Evolutionary conservation across 2,329 filamentous ascomycete species (phyloP), one percentile per base, ranked within the genome.

Genomic region (Beauveria sp.): DNA sequence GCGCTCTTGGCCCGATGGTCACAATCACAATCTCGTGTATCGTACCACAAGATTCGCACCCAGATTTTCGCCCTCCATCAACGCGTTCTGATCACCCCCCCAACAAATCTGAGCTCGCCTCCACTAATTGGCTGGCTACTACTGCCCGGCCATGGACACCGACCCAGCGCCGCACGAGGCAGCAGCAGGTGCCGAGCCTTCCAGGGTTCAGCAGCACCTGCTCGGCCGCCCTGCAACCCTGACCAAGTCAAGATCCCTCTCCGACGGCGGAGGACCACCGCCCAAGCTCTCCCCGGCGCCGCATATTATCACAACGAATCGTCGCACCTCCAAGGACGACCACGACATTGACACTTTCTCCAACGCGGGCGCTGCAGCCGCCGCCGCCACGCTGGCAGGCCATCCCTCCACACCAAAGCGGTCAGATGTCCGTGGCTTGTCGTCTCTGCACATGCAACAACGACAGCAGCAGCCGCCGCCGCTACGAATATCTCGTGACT

Each of bases 401-500:
- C 67, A 70, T 41, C 87, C 88, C n/a, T 82, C 82, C 53, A 96
- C 91, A 8, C 90, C 91, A n/a, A 82, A 85, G 62, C 83, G 89
- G 64, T 80, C 86, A 55, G 83, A 84, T 48, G 82, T 88, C 64
- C 78, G 85, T 61, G 86, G 85, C 44, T 79, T 94, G 70, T 75
- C 70, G 70, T 75, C 70, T 68, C 67, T 71, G 59, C 71, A 73
- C 47, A 68, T 74, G 65, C 71, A 71, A 22, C 55, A 59, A 34
- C 55, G 41, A 16, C 53, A 28, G 22, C 34, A 48, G n/a, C 54
- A 40, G 34, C 55, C 6, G 44, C 55, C 26, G 16, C 44, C 22
- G 47, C 40, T 47, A 44, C 56, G 48, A 30, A 30, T 28, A 18
- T 64, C 67, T 61, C 70, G 72, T 54, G 69, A 74, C 47, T 72